Base-by-base conservation (phyloP, 129 eudicot species). In the Kitagawia praeruptora region DNA sequence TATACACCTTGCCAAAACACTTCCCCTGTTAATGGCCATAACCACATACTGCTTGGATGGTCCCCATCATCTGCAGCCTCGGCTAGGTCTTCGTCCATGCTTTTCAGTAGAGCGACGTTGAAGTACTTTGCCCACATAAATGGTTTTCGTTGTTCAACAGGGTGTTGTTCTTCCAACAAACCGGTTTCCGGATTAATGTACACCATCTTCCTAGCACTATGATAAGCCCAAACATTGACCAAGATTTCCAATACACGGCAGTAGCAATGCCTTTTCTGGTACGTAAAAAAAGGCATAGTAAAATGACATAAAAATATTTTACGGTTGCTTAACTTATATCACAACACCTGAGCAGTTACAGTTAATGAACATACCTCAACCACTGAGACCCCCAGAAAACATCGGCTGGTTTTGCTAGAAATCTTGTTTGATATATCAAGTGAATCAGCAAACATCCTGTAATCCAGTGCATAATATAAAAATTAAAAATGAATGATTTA, bases 191-290 rank as follows among this genome's bases (percentile, higher is more conserved):
- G 99, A 77, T 95, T 85, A 3, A 95, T 82, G 85, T 90, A 95
- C 40, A 92, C 87, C 96, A 95, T 92, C 77, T 79, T 90, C 28
- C 99, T 84, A 56, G 84, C 96, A 82, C 97, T 89, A 48, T 92
- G 99, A 87, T 92, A 95, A 66, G 97, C 99, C 99, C 99, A 95
- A 4, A 95, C 97, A 63, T 95, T 95, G 74, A 95, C 99, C 79
- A 95, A 39, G 19, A 90, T 86, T 80, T 92, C 97, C 81, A 92
- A 37, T 38, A 95, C 70, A 46, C 97, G 96, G 85, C 99, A 92
- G 83, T 95, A 95, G 75, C 99, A 95, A 58, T 92, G 94, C 77
- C 81, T 80, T 63, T 86, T 92, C 99, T 92, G 89, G 78, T 40
- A 45, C 27, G 10, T 34, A 80, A 49, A 64, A 47, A 40, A 42